Conservation (phyloP, 345 rosid species). For the Fremontodendron californicum region DNA sequence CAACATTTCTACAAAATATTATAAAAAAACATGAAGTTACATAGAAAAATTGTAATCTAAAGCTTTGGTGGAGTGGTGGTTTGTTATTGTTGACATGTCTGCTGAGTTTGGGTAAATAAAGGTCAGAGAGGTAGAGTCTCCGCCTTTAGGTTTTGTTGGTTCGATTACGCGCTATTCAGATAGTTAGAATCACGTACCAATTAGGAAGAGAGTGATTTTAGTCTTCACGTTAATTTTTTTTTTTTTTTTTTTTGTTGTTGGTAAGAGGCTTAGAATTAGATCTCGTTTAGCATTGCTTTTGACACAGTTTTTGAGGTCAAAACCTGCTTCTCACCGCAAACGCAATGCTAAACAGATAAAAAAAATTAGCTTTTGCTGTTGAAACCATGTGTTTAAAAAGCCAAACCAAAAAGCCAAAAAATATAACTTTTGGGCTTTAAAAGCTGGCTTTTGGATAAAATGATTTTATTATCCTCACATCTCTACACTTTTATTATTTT, state of each 20-base stretch:
- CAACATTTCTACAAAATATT: not conserved
- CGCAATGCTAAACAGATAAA: too few species aligned
- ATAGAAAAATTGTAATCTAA: not conserved
- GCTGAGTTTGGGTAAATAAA: slow-evolving; percentile 8
- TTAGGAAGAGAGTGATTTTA: not conserved
- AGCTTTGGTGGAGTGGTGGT: not conserved
- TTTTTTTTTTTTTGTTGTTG: not conserved
- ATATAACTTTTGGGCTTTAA: too few species aligned
- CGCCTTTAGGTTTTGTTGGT: not conserved
- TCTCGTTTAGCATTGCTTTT: too few species aligned
- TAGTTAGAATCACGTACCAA: not conserved
- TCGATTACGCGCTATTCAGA: not conserved
- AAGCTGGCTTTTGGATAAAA: too few species aligned
- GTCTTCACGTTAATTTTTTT: not conserved
- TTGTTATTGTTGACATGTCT: slow-evolving; percentile 21
- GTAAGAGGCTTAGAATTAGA: not conserved
- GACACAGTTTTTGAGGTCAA: too few species aligned
- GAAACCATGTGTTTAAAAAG: too few species aligned
- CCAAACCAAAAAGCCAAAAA: too few species aligned
- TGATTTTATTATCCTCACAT: too few species aligned
- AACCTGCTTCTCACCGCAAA: too few species aligned
- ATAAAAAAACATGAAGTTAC: not conserved
- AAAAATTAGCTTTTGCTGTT: too few species aligned
- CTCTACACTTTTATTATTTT: too few species aligned
- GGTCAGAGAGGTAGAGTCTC: not conserved